These are phyloP conservation scores for Vaccinium darrowii DNA, from an alignment of 148 eudicot species.

Conservation along the genomic window DNA sequence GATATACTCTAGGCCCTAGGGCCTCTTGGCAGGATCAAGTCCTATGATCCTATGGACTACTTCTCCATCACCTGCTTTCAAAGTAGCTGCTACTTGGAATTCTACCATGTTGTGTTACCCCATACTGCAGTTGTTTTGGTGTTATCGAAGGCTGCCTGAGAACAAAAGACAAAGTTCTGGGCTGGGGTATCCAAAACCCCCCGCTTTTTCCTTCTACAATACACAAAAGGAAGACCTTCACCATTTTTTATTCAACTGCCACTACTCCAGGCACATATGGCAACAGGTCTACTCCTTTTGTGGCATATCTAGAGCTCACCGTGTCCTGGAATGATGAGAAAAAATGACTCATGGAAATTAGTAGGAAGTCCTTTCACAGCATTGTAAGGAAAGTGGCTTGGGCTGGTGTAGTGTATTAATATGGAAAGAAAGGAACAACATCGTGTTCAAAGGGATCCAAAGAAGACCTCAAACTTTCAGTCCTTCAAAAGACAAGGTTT, in stretches of 20 bases:
- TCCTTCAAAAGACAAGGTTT: not conserved
- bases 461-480: not conserved
- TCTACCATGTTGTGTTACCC: not conserved
- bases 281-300: not conserved
- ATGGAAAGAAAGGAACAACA: not conserved
- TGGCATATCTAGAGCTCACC: not conserved
- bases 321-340: not conserved
- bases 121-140: not conserved
- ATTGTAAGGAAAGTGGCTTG: not conserved
- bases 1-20: not conserved
- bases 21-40: not conserved
- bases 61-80: slow-evolving; percentile 1
- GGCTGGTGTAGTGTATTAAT: not conserved
- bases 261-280: not conserved
- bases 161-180: not conserved
- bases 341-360: not conserved
- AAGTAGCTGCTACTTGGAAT: not conserved
- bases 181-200: not conserved
- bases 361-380: not conserved
- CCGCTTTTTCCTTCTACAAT: not conserved
- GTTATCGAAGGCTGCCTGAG: not conserved
- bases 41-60: not conserved
- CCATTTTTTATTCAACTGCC: not conserved
- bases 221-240: not conserved
- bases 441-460: not conserved